phyloP scores from a whole-genome alignment of 2,329 filamentous ascomycete species.

The Monosporascus ibericus region DNA sequence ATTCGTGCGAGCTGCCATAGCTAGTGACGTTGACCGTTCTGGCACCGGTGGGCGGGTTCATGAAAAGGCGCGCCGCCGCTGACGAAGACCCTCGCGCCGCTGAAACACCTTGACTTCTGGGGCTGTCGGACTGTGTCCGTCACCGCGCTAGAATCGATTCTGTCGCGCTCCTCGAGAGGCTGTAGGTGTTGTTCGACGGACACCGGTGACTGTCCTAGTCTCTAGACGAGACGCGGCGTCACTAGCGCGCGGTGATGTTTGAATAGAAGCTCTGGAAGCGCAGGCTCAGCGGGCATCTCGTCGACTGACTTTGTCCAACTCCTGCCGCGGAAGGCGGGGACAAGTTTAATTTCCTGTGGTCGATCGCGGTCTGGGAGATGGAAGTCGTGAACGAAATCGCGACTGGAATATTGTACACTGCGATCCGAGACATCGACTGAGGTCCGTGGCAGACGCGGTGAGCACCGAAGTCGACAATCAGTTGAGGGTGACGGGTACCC shows the following conservation, averaged over 20 bases:
- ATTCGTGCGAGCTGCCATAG: constrained; percentile 2
- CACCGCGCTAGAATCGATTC: not conserved
- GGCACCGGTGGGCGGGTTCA: not conserved
- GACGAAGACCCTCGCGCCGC: not conserved
- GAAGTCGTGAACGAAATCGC: no score
- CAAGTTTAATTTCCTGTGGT: no score
- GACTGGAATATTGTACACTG: no score
- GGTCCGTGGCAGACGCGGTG: no score
- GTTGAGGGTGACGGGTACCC: no score
- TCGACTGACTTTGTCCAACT: no score
- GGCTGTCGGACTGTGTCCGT: not conserved
- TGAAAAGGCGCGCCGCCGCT: not conserved
- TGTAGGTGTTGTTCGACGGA: not conserved
- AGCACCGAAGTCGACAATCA: no score
- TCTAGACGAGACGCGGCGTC: not conserved
- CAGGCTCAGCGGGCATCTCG: not conserved
- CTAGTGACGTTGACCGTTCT: not conserved
- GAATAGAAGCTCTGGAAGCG: not conserved
- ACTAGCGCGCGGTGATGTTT: not conserved
- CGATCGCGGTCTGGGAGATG: no score
- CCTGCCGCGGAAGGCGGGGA: no score
- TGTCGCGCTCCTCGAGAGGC: not conserved
- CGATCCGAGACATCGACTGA: no score
- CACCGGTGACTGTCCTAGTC: constrained; percentile 5
- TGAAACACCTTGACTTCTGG: not conserved